These are phyloP conservation scores for Lathyrus aphaca DNA, from an alignment of 306 rosid genomes.

Conservation along the genomic window DNA sequence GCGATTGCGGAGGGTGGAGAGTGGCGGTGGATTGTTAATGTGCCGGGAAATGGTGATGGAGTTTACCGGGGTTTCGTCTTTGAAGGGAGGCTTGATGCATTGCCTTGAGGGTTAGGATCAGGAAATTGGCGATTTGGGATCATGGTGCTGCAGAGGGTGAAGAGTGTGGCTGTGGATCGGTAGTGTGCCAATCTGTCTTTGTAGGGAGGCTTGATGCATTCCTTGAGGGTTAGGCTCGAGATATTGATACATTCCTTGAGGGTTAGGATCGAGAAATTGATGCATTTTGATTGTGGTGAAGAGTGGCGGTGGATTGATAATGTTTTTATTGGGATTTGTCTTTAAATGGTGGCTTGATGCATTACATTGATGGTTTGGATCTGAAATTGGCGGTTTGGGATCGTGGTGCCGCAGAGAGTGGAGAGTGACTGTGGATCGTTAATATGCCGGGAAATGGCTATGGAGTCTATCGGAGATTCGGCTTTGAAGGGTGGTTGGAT, in stretches of 20 bases:
- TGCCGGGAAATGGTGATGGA: slow-evolving; percentile 69
- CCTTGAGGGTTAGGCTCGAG: no score
- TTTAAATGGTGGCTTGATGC: slow-evolving; percentile 47
- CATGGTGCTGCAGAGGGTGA: neutral
- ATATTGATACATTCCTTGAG: no score
- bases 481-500: slow-evolving; percentile 72
- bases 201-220: slow-evolving; percentile 42
- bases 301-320: slow-evolving; percentile 79
- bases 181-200: slow-evolving; percentile 61
- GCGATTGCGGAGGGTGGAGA: slow-evolving; percentile 39
- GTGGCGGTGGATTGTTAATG: slow-evolving; percentile 78
- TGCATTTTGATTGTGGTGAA: no score
- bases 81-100: slow-evolving; percentile 76
- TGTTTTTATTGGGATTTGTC: slow-evolving; percentile 71
- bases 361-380: no score
- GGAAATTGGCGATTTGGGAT: no score
- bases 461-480: slow-evolving; percentile 73
- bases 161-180: slow-evolving; percentile 80
- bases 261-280: no score
- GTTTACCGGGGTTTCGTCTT: slow-evolving; percentile 74
- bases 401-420: slow-evolving; percentile 22
- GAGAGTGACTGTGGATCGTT: slow-evolving; percentile 76
- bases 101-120: slow-evolving; percentile 49
- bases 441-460: slow-evolving; percentile 60
- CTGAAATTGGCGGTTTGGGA: no score